Percentiles rank a stretch among this genome's conserved stretches.
Evolutionary conservation across 208 protist genomes (phyloP).

Genomic region (Trypanosoma grayi): DNA sequence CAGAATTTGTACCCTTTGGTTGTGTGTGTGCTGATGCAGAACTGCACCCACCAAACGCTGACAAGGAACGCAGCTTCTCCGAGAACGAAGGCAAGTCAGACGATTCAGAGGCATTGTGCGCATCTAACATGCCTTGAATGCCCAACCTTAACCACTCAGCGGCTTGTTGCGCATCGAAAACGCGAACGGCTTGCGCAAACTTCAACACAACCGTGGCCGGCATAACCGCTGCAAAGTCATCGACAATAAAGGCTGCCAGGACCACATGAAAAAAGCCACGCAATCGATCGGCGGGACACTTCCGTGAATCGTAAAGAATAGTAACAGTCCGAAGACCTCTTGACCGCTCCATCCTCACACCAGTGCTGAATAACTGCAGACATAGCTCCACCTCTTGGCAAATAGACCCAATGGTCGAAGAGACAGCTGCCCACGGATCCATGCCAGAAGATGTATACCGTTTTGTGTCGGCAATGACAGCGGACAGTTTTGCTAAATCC

Average conservation of each 20-base stretch:
- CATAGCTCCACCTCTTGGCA: constrained; percentile 34
- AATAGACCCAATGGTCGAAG: constrained; percentile 22
- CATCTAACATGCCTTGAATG: constrained; percentile 9
- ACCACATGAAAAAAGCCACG: constrained; percentile 35
- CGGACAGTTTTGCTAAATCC: constrained; percentile 20
- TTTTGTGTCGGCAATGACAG: constrained; percentile 14
- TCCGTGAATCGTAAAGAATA: constrained; percentile 43
- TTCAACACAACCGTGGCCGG: constrained; percentile 14
- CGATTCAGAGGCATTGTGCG: not conserved
- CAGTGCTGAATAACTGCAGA: constrained; percentile 62
- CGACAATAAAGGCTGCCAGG: constrained; percentile 21
- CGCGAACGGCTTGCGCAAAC: constrained; percentile 21
- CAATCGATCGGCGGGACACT: constrained; percentile 30
- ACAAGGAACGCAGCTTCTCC: not conserved
- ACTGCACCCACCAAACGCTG: not conserved
- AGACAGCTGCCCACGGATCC: constrained; percentile 43
- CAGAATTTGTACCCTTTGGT: not conserved
- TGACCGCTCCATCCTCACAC: constrained; percentile 22
- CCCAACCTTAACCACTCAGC: constrained; percentile 12
- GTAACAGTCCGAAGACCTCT: constrained; percentile 47
- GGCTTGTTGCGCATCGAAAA: constrained; percentile 21
- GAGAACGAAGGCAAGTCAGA: not conserved
- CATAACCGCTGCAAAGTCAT: constrained; percentile 1
- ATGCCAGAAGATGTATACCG: constrained; percentile 23
- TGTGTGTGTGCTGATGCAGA: not conserved